These are phyloP conservation scores for Sedum album DNA, from an alignment of 164 flowering plant genomes.

Conservation along the genomic window DNA sequence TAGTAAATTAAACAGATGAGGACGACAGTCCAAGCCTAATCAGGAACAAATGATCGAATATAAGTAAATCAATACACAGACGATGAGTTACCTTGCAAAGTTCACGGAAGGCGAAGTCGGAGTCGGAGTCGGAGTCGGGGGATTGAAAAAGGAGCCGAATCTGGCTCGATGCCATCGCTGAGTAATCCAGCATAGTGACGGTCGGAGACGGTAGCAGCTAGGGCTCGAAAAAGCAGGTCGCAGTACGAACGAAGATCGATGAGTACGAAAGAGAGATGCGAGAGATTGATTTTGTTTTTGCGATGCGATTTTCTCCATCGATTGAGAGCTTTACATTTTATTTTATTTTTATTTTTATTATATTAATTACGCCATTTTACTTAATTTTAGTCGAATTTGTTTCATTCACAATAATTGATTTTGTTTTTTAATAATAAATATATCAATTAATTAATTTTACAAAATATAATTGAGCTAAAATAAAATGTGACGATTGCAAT, in stretches of 20 bases:
- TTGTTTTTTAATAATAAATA: no score
- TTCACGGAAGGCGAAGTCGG: not conserved
- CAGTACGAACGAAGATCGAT: constrained; percentile 3
- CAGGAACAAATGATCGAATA: not conserved
- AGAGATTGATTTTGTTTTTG: not conserved
- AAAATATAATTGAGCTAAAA: no score
- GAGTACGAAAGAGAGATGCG: not conserved
- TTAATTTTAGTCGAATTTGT: no score
- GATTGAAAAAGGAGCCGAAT: constrained; percentile 7
- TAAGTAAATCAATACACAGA: not conserved
- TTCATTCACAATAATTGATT: no score
- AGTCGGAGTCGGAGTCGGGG: not conserved
- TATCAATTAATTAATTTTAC: no score
- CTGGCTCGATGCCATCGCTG: constrained; percentile 5
- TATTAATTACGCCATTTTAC: not conserved
- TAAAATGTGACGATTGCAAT: no score
- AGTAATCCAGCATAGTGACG: constrained; percentile 7
- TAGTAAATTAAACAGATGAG: no score
- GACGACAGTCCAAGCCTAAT: not conserved
- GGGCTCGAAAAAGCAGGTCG: not conserved
- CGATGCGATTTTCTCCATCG: not conserved
- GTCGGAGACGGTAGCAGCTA: not conserved
- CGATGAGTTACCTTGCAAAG: not conserved
- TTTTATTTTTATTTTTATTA: no score
- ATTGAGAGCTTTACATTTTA: not conserved